Base-by-base conservation (phyloP, 345 rosid genomes). In the Aquilaria sinensis region DNA sequence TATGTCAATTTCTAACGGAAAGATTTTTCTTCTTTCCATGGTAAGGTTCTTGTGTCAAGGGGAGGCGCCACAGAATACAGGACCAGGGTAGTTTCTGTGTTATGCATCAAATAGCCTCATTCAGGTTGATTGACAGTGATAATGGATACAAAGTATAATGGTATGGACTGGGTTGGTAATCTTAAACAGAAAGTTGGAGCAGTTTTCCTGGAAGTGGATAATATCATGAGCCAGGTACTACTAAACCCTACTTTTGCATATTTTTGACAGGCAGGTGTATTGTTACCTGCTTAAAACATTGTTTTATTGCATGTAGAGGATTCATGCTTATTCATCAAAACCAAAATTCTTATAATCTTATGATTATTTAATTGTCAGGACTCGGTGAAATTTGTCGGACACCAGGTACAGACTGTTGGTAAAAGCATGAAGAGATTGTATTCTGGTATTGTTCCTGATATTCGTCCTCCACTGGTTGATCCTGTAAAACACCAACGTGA, bases 111-210 rank as follows among this genome's bases (percentile, higher is more conserved):
- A 23, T 23, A 23, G 23, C 23, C 23, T 23, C 23, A 23, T 23
- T 23, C 43, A 37, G 7, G 8, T 37, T 37, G 43, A 37, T 37
- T 37, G 43, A 5, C 43, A 9, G 43, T 37, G 43, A 3, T 13
- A 47, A 87, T 87, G 97, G 90, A 80, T 68, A 53, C 74, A 31
- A 83, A 79, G 48, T 65, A 55, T 15, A 84, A 75, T 68, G 79
- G 77, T 68, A 76, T 67, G 56, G 59, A 80, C 37, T 90, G 89
- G 96, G 80, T 84, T 63, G 86, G 90, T 43, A 77, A 80, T 67
- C 68, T 90, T 53, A 84, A 63, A 69, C 84, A 81, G 76, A 90
- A 81, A 74, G 75, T 88, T 56, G 97, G 88, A 79, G 78, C 74
- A 2, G 58, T 90, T 62, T 72, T 83, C 74, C 77, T 74, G 13